A percentile compares a stretch with the other conserved stretches of the same genome.
These are phyloP conservation scores for Claviceps arundinis DNA, from an alignment of 2,329 filamentous ascomycete genomes.

Conservation along the genomic window DNA sequence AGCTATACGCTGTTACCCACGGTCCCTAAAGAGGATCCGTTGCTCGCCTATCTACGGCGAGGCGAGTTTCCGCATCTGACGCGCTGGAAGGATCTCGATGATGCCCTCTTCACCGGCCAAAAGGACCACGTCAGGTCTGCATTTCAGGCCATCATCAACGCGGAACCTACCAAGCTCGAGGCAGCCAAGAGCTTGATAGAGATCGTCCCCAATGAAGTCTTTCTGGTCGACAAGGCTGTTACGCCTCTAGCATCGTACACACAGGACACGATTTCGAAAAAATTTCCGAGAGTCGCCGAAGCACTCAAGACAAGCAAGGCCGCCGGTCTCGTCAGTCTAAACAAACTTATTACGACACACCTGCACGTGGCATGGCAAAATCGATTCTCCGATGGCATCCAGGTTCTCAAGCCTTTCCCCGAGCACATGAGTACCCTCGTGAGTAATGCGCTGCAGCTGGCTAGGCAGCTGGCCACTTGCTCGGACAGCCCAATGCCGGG, in stretches of 20 bases:
- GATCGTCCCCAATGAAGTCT: conserved; percentile 42
- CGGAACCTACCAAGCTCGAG: conserved; percentile 37
- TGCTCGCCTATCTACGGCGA: conserved; percentile 59
- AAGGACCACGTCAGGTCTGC: conserved; percentile 49
- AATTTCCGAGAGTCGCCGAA: conserved; percentile 55
- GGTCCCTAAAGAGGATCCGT: conserved; percentile 57
- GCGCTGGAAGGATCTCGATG: conserved; percentile 57
- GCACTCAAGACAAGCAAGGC: conserved; percentile 43
- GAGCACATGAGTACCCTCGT: conserved; percentile 63
- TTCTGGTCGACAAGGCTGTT: conserved; percentile 52
- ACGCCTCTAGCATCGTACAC: conserved; percentile 69
- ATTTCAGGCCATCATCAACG: conserved; percentile 42
- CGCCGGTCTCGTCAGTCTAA: conserved; percentile 51
- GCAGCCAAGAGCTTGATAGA: conserved; percentile 50
- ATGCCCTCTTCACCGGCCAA: conserved; percentile 60
- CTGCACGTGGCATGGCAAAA: conserved; percentile 78
- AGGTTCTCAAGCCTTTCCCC: conserved; percentile 67
- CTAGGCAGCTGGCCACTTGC: conserved; percentile 63
- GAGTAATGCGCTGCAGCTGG: conserved; percentile 57
- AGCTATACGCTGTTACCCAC: conserved; percentile 78
- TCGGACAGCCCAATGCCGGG: conserved; percentile 56
- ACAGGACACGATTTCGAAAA: conserved; percentile 42
- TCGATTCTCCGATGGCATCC: conserved; percentile 61
- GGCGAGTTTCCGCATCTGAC: conserved; percentile 64
- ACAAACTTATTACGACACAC: conserved; percentile 69